Conservation (phyloP, 805 yeast species). For the Candida patagonica region DNA sequence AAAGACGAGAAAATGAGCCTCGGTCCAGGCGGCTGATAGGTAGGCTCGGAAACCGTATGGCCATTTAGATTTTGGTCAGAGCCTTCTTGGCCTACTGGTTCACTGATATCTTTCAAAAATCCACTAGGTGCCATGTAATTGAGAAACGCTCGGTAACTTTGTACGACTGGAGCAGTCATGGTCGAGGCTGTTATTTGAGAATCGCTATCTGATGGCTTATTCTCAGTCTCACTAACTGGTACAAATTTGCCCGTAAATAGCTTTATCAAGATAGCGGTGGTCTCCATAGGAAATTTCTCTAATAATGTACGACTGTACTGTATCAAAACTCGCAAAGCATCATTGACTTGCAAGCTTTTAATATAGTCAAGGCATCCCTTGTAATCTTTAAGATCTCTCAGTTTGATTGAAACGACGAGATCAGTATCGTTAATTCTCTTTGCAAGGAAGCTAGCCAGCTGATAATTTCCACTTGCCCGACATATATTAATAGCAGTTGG, state of each 20-base stretch:
- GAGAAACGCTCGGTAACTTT: slow-evolving; percentile 50
- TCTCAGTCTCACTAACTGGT: slow-evolving; percentile 29
- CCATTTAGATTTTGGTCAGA: background rate
- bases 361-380: slow-evolving; percentile 55
- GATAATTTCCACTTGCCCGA: slow-evolving; percentile 58
- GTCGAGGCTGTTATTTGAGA: slow-evolving; percentile 9
- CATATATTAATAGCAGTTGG: slow-evolving; percentile 59
- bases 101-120: background rate
- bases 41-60: slow-evolving; percentile 31
- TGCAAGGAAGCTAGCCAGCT: slow-evolving; percentile 62
- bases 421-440: slow-evolving; percentile 64
- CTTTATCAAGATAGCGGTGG: slow-evolving; percentile 72
- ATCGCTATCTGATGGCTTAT: slow-evolving; percentile 9
- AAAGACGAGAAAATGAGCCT: slow-evolving; percentile 79
- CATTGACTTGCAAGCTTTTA: slow-evolving; percentile 62
- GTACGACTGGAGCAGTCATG: slow-evolving; percentile 29
- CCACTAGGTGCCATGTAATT: slow-evolving; percentile 35
- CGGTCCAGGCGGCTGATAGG: slow-evolving; percentile 89
- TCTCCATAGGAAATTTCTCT: slow-evolving; percentile 63
- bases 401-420: slow-evolving; percentile 63
- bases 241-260: slow-evolving; percentile 80
- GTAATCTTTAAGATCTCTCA: slow-evolving; percentile 56
- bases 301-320: slow-evolving; percentile 58
- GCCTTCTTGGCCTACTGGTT: slow-evolving; percentile 5
- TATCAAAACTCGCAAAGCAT: slow-evolving; percentile 60